These are phyloP conservation scores for Cercospora sp. DNA, from an alignment of 2,329 filamentous ascomycete species.

Conservation along the genomic window DNA sequence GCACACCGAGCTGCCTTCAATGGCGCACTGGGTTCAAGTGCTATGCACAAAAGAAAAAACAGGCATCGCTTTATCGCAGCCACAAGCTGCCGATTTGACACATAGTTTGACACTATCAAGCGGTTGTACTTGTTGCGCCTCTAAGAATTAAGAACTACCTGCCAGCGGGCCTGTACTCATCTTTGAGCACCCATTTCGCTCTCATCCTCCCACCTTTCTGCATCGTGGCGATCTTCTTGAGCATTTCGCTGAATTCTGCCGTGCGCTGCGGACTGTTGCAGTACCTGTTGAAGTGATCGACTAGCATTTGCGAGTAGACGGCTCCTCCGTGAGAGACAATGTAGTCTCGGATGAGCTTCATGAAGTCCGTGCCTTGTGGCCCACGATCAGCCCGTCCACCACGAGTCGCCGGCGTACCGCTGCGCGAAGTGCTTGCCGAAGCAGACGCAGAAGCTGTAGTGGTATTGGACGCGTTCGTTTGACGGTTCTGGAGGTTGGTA, in stretches of 20 bases:
- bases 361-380: conserved; percentile 45
- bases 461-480: conserved; percentile 34
- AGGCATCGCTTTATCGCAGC: not conserved
- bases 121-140: not conserved
- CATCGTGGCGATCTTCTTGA: conserved; percentile 73
- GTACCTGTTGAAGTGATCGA: conserved; percentile 84
- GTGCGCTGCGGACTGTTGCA: conserved; percentile 69
- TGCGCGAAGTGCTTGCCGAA: conserved; percentile 33
- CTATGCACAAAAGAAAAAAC: not conserved
- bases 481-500: conserved; percentile 45
- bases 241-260: conserved; percentile 76
- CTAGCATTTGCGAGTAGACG: conserved; percentile 78
- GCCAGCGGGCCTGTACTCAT: conserved; percentile 47
- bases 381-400: conserved; percentile 12
- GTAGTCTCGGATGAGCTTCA: conserved; percentile 69
- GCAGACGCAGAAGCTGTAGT: conserved; percentile 31
- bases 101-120: not conserved
- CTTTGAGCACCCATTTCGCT: conserved; percentile 60
- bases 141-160: not conserved
- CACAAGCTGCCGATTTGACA: not conserved
- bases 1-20: not conserved
- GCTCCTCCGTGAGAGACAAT: conserved; percentile 74
- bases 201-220: conserved; percentile 55
- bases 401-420: conserved; percentile 31
- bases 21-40: not conserved